Conservation (phyloP, 371 early-diverging fungal species). For the Circinella minor region DNA sequence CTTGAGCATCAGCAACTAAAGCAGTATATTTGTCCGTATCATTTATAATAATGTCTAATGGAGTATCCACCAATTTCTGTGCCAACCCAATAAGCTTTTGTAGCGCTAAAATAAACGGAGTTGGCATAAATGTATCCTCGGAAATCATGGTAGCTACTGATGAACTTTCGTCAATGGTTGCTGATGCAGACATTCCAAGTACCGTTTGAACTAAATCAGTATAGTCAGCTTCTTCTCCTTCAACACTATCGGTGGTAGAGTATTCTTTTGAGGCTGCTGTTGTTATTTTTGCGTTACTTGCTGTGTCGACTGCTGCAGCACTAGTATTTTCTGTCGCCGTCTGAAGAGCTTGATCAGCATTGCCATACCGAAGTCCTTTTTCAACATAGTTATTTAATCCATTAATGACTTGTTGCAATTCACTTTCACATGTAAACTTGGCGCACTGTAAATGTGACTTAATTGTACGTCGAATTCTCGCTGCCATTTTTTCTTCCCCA, state of each 20-base stretch:
- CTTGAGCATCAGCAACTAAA: slow-evolving; percentile 51
- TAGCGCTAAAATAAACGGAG: slow-evolving; percentile 63
- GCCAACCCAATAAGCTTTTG: slow-evolving; percentile 62
- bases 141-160: slow-evolving; percentile 33
- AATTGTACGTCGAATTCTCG: slow-evolving; percentile 31
- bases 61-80: slow-evolving; percentile 61
- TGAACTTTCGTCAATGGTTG: not conserved
- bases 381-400: slow-evolving; percentile 78
- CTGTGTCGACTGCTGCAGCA: not conserved
- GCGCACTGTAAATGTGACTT: slow-evolving; percentile 46
- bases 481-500: slow-evolving; percentile 22
- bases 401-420: slow-evolving; percentile 65
- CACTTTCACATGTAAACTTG: slow-evolving; percentile 50
- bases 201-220: slow-evolving; percentile 4
- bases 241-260: not conserved
- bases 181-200: not conserved
- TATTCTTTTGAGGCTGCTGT: no score
- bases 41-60: slow-evolving; percentile 54
- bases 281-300: not conserved
- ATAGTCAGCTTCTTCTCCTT: slow-evolving; percentile 24
- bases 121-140: slow-evolving; percentile 64
- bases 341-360: slow-evolving; percentile 20
- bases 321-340: not conserved
- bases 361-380: slow-evolving; percentile 64
- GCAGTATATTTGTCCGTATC: slow-evolving; percentile 29